Evolutionary conservation across 306 rosid genomes (phyloP).

Genomic region (Lupinus albus): DNA sequence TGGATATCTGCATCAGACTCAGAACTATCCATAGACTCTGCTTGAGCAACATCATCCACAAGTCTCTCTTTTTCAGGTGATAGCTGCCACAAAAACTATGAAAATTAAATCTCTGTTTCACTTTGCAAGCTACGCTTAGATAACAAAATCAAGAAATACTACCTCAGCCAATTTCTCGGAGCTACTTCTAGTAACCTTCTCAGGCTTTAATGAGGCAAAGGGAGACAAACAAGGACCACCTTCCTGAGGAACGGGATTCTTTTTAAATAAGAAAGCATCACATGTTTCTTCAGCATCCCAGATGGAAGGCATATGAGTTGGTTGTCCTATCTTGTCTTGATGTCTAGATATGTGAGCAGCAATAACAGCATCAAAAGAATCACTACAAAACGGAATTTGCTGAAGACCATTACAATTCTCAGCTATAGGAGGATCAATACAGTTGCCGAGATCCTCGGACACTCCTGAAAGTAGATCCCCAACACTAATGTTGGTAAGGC

Average conservation of each 20-base stretch:
- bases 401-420: constrained; percentile 62
- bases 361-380: constrained; percentile 98
- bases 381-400: constrained; percentile 85
- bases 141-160: constrained; percentile 40
- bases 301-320: constrained; percentile 74
- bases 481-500: constrained; percentile 88
- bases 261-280: constrained; percentile 84
- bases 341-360: constrained; percentile 92
- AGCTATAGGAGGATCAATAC: constrained; percentile 50
- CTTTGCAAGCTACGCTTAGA: constrained; percentile 37
- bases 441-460: constrained; percentile 60
- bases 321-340: constrained; percentile 62
- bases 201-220: constrained; percentile 44
- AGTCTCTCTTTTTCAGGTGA: constrained; percentile 54
- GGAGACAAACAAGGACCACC: constrained; percentile 52
- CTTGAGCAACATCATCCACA: constrained; percentile 52
- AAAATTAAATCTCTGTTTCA: constrained; percentile 36
- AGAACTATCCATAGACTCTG: constrained; percentile 57
- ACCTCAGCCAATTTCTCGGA: constrained; percentile 60
- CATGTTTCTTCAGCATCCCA: constrained; percentile 98
- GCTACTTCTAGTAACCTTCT: constrained; percentile 51
- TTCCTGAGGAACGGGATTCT: constrained; percentile 44
- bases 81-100: constrained; percentile 49
- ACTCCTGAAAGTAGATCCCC: constrained; percentile 79
- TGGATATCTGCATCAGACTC: constrained; percentile 55